A percentile compares a stretch with the other conserved stretches of the same genome.
Conservation (phyloP, 1,284 basidiomycete genomes). For the Porogramme epimiltina region DNA sequence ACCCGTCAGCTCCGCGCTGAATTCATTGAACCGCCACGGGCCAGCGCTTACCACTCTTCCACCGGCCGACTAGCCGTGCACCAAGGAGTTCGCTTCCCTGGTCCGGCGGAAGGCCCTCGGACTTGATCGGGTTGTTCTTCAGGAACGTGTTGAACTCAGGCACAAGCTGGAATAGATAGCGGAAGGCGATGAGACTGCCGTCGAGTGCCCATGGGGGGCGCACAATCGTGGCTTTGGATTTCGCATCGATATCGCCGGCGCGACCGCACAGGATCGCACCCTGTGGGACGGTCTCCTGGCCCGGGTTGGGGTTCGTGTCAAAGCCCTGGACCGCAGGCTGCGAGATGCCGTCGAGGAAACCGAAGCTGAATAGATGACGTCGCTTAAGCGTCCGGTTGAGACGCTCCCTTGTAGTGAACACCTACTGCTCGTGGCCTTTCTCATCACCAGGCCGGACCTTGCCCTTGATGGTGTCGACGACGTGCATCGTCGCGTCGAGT, state of each 20-base stretch:
- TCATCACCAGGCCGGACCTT: constrained; percentile 35
- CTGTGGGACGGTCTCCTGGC: constrained; percentile 33
- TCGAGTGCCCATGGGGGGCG: constrained; percentile 52
- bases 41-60: constrained; percentile 62
- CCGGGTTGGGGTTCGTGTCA: constrained; percentile 34
- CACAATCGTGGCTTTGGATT: constrained; percentile 11
- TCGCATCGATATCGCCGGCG: constrained; percentile 27
- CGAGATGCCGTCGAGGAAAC: constrained; percentile 44
- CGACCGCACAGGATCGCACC: constrained; percentile 39
- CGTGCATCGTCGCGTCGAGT: constrained; percentile 31
- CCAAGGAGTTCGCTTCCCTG: constrained; percentile 51
- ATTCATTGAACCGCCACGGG: background rate
- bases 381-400: background rate
- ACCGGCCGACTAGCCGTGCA: constrained; percentile 56
- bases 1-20: too few relatives aligned
- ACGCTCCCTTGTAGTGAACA: background rate
- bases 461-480: constrained; percentile 33
- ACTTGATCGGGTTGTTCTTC: constrained; percentile 40
- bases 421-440: constrained; percentile 38
- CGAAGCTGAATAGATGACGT: constrained; percentile 28
- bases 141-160: constrained; percentile 58
- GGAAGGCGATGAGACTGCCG: constrained; percentile 56
- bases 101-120: constrained; percentile 37
- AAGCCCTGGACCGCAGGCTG: constrained; percentile 40
- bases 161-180: constrained; percentile 56